These are phyloP conservation scores for Fusarium sp. DNA, from an alignment of 2,329 filamentous ascomycete species.

Conservation along the genomic window DNA sequence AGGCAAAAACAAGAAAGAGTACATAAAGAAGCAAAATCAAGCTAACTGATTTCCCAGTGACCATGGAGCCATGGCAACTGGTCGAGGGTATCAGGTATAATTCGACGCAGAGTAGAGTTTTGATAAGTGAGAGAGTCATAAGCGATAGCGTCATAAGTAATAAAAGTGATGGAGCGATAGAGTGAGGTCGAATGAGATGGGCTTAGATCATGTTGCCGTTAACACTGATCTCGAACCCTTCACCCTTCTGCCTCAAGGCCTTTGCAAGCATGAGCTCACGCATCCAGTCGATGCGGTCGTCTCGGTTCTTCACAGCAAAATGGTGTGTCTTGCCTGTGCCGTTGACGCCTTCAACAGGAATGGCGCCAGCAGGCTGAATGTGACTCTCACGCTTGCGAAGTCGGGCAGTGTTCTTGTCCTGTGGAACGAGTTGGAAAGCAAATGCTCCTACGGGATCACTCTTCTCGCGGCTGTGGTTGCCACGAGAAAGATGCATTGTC, in stretches of 20 bases:
- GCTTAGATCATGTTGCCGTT: constrained; percentile 80
- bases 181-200: neutral
- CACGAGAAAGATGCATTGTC: constrained; percentile 74
- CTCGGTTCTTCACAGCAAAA: constrained; percentile 87
- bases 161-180: too few relatives aligned
- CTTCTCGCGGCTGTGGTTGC: constrained; percentile 63
- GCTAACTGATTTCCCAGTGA: constrained; percentile 6
- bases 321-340: constrained; percentile 87
- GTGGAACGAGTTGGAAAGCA: constrained; percentile 86
- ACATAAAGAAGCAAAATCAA: constrained; percentile 19
- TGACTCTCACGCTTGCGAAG: constrained; percentile 67
- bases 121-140: constrained; percentile 8
- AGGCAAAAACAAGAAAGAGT: constrained; percentile 16
- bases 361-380: constrained; percentile 51
- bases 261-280: constrained; percentile 92
- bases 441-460: constrained; percentile 75
- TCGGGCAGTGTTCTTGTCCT: constrained; percentile 67
- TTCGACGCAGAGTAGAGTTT: constrained; percentile 21
- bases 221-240: constrained; percentile 84
- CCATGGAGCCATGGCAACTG: constrained; percentile 5
- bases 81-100: constrained; percentile 8
- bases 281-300: constrained; percentile 98
- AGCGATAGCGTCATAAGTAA: too few relatives aligned
- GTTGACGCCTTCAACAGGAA: constrained; percentile 62
- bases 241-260: constrained; percentile 84